Percentiles rank a stretch among this genome's conserved stretches.
Evolutionary conservation across 306 rosid species (phyloP).

Genomic region (Pterocarpus santalinus): DNA sequence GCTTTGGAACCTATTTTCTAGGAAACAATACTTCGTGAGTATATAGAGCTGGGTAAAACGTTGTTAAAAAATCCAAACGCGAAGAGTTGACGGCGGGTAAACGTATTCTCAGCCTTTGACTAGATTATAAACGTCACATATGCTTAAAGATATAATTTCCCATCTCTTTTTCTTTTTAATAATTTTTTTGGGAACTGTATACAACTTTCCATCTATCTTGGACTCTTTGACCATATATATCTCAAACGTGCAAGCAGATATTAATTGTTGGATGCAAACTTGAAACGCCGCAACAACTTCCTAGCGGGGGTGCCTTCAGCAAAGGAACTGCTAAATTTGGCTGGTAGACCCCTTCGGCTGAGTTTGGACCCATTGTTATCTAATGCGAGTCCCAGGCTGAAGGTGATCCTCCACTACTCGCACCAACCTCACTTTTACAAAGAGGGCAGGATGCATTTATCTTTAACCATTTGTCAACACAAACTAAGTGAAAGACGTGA

Average conservation of each 20-base stretch:
- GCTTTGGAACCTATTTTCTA: constrained; percentile 33
- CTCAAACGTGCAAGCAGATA: too few species aligned
- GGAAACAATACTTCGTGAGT: constrained; percentile 18
- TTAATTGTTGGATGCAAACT: too few species aligned
- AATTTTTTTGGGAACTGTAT: too few species aligned
- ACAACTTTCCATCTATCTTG: too few species aligned
- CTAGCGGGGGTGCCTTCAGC: too few species aligned
- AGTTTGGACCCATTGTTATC: neutral
- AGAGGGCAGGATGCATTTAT: constrained; percentile 73
- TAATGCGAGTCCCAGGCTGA: constrained; percentile 51
- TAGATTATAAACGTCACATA: neutral
- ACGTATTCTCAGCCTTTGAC: constrained; percentile 27
- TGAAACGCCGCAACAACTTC: too few species aligned
- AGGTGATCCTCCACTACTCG: constrained; percentile 30
- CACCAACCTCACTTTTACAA: constrained; percentile 61
- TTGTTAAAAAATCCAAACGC: too few species aligned
- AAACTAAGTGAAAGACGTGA: constrained; percentile 67
- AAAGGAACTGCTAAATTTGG: too few species aligned
- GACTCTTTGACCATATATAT: too few species aligned
- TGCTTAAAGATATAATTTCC: neutral
- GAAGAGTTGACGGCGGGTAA: neutral
- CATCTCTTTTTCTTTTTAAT: too few species aligned
- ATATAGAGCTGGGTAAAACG: constrained; percentile 1
- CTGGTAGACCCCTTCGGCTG: neutral
- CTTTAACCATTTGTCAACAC: constrained; percentile 76